Conservation (phyloP, 1,139 yeast genomes). For the Taphrina pruni region DNA sequence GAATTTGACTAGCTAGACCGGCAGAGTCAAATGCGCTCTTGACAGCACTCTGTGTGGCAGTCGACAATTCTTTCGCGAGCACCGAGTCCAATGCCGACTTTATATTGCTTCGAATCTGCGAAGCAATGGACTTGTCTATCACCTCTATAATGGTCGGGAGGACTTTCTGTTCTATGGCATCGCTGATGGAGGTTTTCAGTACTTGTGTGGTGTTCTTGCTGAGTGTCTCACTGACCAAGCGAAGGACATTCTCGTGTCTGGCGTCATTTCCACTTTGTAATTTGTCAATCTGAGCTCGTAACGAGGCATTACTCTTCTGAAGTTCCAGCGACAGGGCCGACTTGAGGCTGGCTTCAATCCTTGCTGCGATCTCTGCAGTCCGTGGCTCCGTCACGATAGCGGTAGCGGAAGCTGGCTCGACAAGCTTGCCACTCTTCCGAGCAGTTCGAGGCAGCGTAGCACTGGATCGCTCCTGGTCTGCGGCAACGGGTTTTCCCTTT, state of each 20-base stretch:
- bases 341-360: conserved; percentile 17
- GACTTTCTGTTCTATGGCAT: conserved; percentile 13
- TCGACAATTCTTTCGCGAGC: conserved; percentile 4
- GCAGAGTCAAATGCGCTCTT: conserved; percentile 1
- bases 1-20: conserved; percentile 10
- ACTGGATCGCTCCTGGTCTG: not conserved
- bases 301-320: conserved; percentile 16
- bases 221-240: conserved; percentile 28
- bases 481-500: not conserved
- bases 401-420: conserved; percentile 3
- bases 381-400: conserved; percentile 10
- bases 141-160: conserved; percentile 8
- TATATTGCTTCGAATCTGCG: not conserved
- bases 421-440: not conserved
- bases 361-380: conserved; percentile 22
- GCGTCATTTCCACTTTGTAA: conserved; percentile 16
- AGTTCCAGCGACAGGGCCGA: not conserved
- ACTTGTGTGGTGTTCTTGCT: conserved; percentile 34
- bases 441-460: not conserved
- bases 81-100: conserved; percentile 4
- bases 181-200: conserved; percentile 14
- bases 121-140: conserved; percentile 9
- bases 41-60: conserved; percentile 14
- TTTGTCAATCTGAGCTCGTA: conserved; percentile 13
- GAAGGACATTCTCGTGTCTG: conserved; percentile 25